Base-by-base conservation (phyloP, 2,329 filamentous ascomycete species). In the Lachnellula arida region DNA sequence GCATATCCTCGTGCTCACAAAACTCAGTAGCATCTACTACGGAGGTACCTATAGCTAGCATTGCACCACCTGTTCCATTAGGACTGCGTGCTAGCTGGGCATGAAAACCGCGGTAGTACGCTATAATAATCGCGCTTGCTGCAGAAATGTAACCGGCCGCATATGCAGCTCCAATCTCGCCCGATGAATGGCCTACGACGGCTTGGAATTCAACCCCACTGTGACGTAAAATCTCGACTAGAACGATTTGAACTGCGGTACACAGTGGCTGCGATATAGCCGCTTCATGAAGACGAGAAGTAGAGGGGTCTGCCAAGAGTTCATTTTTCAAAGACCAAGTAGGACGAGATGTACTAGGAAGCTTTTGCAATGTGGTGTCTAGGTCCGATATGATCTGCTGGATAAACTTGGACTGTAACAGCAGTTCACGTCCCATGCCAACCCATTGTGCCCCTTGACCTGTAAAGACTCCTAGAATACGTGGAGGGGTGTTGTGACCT, bases 151-250 rank as follows among this genome's bases (percentile, higher is more conserved):
- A 60, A 1, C 70, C 70, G 1, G 72, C 63, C 0, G 74, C 69
- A 54, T 75, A 78, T 0, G 76, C 75, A 1, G 77, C 76, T 1
- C 65, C 76, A 40, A 79, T 77, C 54, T 80, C 77, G 5, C 77
- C 77, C 32, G 68, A 72, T 0, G 75, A 78, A 61, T 79, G 77
- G 1, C 77, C 75, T 2, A 72, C 66, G 0, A 76, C 74, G 2
- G 66, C 69, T 0, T 56, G 42, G 0, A 75, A 72, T 2, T 51
- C 59, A 19, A 79, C 64, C 1, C 70, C 70, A 68, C 71, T 76
- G 2, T 72, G 70, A 17, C 70, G 25, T 0, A 81, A 67, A 2
- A 80, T 66, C 11, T 74, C 67, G 0, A 75, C 72, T 1, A 80
- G 61, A 0, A 70, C 58, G n/a, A 81, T 66, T 62, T 81, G 79